These are phyloP conservation scores for Colletotrichum viniferum DNA, from an alignment of 2,329 filamentous ascomycete genomes.

Conservation along the genomic window DNA sequence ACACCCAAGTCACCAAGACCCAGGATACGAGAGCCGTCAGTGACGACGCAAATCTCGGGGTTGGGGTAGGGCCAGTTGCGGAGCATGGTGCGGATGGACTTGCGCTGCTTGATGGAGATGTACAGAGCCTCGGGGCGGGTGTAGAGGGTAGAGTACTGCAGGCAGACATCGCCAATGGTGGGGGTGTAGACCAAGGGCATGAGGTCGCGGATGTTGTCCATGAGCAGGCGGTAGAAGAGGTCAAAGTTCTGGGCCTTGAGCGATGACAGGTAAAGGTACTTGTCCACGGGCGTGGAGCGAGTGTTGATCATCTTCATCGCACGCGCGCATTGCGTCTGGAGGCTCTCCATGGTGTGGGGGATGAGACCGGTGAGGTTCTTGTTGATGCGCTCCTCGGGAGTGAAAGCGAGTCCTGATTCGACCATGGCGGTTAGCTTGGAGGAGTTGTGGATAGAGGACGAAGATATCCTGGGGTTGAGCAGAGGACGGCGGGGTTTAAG, in stretches of 20 bases:
- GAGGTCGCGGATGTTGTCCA: slow-evolving; percentile 77
- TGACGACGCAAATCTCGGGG: slow-evolving; percentile 96
- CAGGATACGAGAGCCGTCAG: slow-evolving; percentile 90
- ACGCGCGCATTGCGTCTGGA: slow-evolving; percentile 64
- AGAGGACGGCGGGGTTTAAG: background rate
- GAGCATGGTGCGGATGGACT: slow-evolving; percentile 86
- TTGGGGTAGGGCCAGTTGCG: slow-evolving; percentile 89
- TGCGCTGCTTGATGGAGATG: slow-evolving; percentile 93
- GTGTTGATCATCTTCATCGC: slow-evolving; percentile 77
- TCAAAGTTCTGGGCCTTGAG: slow-evolving; percentile 79
- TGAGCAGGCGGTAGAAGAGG: slow-evolving; percentile 82
- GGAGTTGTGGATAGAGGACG: slow-evolving; percentile 2
- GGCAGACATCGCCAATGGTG: slow-evolving; percentile 93
- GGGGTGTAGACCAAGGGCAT: slow-evolving; percentile 88
- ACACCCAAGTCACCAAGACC: slow-evolving; percentile 95
- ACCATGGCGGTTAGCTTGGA: slow-evolving; percentile 19
- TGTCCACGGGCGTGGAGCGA: slow-evolving; percentile 75
- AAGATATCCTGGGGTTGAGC: background rate
- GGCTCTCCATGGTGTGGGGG: slow-evolving; percentile 66
- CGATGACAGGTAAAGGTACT: slow-evolving; percentile 81
- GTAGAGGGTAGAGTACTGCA: slow-evolving; percentile 95
- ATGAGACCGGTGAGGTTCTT: slow-evolving; percentile 71
- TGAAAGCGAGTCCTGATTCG: slow-evolving; percentile 63
- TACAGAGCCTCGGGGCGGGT: slow-evolving; percentile 95
- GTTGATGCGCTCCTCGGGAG: slow-evolving; percentile 64